These are phyloP conservation scores for Auxenochlorella protothecoides DNA, from an alignment of 139 green algal species.

Conservation along the genomic window DNA sequence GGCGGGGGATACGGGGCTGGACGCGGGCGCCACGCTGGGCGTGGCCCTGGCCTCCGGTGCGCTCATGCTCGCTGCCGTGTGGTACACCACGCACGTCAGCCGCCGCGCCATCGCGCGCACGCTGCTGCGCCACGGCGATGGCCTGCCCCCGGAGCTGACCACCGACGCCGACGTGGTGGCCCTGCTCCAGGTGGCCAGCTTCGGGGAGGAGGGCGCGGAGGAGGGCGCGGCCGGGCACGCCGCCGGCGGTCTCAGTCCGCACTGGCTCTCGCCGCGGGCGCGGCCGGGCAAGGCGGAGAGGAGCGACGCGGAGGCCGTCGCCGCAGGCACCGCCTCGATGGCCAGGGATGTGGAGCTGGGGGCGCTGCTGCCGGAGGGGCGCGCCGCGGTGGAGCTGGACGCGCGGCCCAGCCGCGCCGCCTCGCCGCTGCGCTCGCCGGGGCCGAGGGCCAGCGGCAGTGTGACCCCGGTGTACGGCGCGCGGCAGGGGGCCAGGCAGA, in stretches of 20 bases:
- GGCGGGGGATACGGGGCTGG: constrained; percentile 16
- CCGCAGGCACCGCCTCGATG: no score
- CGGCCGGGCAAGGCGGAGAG: no score
- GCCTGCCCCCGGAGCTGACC: constrained; percentile 15
- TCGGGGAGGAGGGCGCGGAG: not conserved
- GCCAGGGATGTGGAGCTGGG: no score
- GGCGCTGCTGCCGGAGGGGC: not conserved
- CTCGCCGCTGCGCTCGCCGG: no score
- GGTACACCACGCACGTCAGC: constrained; percentile 39
- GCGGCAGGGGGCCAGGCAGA: no score
- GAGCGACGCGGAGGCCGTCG: no score
- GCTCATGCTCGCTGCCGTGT: constrained; percentile 26
- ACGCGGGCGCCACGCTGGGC: constrained; percentile 9
- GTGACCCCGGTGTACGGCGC: no score
- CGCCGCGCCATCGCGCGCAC: constrained; percentile 16
- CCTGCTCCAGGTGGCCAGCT: constrained; percentile 3
- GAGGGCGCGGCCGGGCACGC: no score
- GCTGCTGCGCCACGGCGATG: constrained; percentile 12
- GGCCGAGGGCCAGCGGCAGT: no score
- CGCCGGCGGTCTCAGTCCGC: no score
- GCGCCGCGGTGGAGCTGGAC: not conserved
- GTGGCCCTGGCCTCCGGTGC: constrained; percentile 15
- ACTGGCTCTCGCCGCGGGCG: no score
- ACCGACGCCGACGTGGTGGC: constrained; percentile 16
- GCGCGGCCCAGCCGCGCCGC: no score